Conservation (phyloP, 2,329 filamentous ascomycete species). For the Aspergillus costaricaensis region DNA sequence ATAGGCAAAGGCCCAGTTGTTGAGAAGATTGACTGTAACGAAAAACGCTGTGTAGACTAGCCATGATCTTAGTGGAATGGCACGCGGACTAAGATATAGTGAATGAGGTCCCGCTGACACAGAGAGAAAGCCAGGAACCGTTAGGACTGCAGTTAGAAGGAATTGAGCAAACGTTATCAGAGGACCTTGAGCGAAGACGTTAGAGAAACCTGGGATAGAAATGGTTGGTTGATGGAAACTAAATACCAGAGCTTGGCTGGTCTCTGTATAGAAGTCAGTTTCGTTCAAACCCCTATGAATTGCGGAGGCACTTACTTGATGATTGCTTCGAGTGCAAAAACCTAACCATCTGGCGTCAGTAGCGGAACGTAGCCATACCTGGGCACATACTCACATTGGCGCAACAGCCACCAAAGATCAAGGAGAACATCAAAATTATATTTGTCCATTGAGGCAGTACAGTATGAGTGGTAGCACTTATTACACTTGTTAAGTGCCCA, state of each 20-base stretch:
- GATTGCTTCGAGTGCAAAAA: conserved; percentile 94
- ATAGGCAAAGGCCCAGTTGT: conserved; percentile 97
- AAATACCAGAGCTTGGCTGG: conserved; percentile 77
- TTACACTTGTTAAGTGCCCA: conserved; percentile 21
- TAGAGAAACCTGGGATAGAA: conserved; percentile 1
- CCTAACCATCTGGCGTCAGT: conserved; percentile 52
- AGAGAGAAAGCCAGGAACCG: conserved; percentile 75
- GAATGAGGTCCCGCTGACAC: conserved; percentile 59
- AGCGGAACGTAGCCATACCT: conserved; percentile 15
- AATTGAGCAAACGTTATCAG: conserved; percentile 90
- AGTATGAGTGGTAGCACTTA: conserved; percentile 33
- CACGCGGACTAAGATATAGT: conserved; percentile 73
- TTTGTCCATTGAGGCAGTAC: conserved; percentile 62
- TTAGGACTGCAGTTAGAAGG: conserved; percentile 75
- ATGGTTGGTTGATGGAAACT: not conserved
- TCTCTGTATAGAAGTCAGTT: conserved; percentile 55
- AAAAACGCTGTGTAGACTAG: conserved; percentile 85
- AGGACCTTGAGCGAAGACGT: conserved; percentile 59
- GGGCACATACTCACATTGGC: conserved; percentile 69
- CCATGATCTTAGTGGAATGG: conserved; percentile 83
- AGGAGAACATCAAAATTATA: conserved; percentile 67
- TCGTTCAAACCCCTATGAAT: not conserved
- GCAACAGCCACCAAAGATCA: conserved; percentile 96
- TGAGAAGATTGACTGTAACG: conserved; percentile 90
- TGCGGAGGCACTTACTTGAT: conserved; percentile 68